Evolutionary conservation across 345 rosid genomes (phyloP).

Genomic region (Citrus glauca): DNA sequence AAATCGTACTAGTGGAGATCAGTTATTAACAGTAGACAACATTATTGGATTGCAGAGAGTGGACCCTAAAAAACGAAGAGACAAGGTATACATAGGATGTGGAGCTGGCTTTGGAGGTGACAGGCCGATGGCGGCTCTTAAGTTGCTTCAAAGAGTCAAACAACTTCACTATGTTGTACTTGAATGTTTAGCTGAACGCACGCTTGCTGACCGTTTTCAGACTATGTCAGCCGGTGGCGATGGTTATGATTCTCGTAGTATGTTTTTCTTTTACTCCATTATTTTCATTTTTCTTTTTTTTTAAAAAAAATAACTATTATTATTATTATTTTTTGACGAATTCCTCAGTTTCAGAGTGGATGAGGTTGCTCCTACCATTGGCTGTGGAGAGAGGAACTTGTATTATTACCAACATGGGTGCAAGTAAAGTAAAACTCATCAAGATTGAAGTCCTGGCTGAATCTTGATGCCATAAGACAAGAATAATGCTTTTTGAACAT

Average conservation of each 20-base stretch:
- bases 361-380: slow-evolving; percentile 70
- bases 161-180: slow-evolving; percentile 76
- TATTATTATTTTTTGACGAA: background rate
- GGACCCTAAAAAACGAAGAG: slow-evolving; percentile 53
- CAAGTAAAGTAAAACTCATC: slow-evolving; percentile 42
- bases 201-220: slow-evolving; percentile 78
- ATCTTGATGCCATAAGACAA: background rate
- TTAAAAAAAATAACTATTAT: too few relatives aligned
- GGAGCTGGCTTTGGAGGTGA: slow-evolving; percentile 97
- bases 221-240: slow-evolving; percentile 52
- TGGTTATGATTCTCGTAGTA: slow-evolving; percentile 80
- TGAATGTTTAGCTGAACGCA: slow-evolving; percentile 91
- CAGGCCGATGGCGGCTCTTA: slow-evolving; percentile 73
- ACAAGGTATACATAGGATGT: slow-evolving; percentile 73
- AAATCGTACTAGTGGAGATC: background rate
- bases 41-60: slow-evolving; percentile 46
- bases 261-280: slow-evolving; percentile 6
- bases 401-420: slow-evolving; percentile 93
- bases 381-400: slow-evolving; percentile 71
- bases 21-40: background rate
- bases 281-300: background rate
- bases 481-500: background rate
- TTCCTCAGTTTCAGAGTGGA: slow-evolving; percentile 74
- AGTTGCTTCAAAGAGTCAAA: slow-evolving; percentile 66
- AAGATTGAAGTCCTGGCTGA: background rate